Evolutionary conservation across 2,329 filamentous ascomycete species (phyloP), one percentile per base, ranked within the genome.

Genomic region (Fusarium equiseti): DNA sequence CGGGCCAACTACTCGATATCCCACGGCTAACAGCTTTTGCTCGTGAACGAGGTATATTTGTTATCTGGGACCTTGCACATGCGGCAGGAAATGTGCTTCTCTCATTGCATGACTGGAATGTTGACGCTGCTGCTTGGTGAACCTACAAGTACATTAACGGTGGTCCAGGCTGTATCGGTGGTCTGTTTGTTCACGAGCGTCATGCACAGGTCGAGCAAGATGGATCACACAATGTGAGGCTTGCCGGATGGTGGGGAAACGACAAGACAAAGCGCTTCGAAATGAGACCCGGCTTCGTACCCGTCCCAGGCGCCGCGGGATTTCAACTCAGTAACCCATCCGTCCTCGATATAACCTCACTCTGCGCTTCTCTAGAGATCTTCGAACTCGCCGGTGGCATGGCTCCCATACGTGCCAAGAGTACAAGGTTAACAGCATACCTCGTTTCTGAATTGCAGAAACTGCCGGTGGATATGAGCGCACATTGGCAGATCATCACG

Each of bases 81-180:
- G 92, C 92, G 1, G 91, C 87, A 27, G 93, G 93, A 31, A 97
- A 97, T 75, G 91, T 95, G 3, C 88, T 90, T 15, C 80, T 97
- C 26, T 80, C 84, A 44, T 84, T 97, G 31, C 93, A 96, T 79
- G 91, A 93, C 70, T 96, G 93, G 93, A 86, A 91, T 69, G 92
- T 95, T 48, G 93, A 97, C 79, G 95, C 95, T 74, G 93, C 93
- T 16, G 91, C 87, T 29, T 97, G 93, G 93, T 97, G 93, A 78
- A 93, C 89, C 50, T 97, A 96, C 83, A 97, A 97, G 81, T 97
- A 97, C 80, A 85, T 96, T 75, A 96, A 95, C 77, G 88, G 90
- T 48, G 93, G 93, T 0, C 92, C 93, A 0, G 93, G 93, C 7
- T 87, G 89, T 15, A 95, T 95, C 69, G 92, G 88, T 10, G 92